These are phyloP conservation scores for Volutella citrinella DNA, from an alignment of 2,329 filamentous ascomycete genomes.

Conservation along the genomic window DNA sequence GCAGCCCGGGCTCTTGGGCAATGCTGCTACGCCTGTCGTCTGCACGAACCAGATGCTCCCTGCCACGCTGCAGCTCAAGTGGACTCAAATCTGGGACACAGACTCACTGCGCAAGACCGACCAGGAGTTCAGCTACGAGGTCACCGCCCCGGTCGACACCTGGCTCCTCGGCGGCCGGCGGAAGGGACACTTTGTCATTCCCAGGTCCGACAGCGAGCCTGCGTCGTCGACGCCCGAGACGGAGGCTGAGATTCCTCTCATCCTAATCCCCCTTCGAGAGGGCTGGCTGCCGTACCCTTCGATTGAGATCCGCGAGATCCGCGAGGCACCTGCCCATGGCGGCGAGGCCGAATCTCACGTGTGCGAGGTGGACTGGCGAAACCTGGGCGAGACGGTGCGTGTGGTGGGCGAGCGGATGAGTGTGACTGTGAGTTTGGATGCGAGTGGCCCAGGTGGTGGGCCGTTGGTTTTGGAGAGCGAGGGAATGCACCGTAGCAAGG, in stretches of 20 bases:
- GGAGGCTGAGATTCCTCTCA: constrained; percentile 61
- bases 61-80: constrained; percentile 59
- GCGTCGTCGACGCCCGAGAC: constrained; percentile 46
- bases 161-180: constrained; percentile 86
- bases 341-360: constrained; percentile 23
- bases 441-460: constrained; percentile 62
- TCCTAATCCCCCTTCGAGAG: constrained; percentile 76
- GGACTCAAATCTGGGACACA: constrained; percentile 62
- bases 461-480: constrained; percentile 66
- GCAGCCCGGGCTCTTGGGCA: too few species aligned
- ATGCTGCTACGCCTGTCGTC: constrained; percentile 43
- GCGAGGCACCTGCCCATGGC: constrained; percentile 24
- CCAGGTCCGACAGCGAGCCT: constrained; percentile 37
- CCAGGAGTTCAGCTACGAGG: constrained; percentile 79
- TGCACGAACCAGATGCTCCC: constrained; percentile 63
- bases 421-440: constrained; percentile 71
- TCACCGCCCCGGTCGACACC: constrained; percentile 67
- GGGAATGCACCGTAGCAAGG: constrained; percentile 24
- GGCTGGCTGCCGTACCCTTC: constrained; percentile 75
- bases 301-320: constrained; percentile 71
- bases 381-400: constrained; percentile 71
- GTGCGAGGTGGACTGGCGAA: constrained; percentile 79
- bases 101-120: constrained; percentile 39
- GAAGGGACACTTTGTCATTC: constrained; percentile 72
- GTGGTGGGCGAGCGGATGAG: constrained; percentile 69